phyloP scores from a whole-genome alignment of 371 early-diverging fungal species.

The Rhizopus delemar region DNA sequence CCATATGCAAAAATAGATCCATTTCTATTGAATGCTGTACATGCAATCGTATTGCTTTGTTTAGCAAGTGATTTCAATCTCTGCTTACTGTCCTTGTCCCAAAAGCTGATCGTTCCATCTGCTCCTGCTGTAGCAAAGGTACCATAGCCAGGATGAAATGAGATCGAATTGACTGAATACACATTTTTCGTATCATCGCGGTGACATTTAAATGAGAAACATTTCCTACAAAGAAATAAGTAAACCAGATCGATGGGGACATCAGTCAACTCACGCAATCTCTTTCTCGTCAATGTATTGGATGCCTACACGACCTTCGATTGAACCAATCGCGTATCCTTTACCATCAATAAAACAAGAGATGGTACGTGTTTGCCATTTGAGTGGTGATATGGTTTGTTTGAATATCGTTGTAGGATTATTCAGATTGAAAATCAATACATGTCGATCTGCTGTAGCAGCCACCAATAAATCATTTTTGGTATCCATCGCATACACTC shows the following conservation, averaged over 20 bases:
- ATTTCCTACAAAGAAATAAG: slow-evolving; percentile 42
- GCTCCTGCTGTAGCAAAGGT: slow-evolving; percentile 90
- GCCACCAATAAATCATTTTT: slow-evolving; percentile 32
- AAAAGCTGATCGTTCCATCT: slow-evolving; percentile 88
- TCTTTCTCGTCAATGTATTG: slow-evolving; percentile 86
- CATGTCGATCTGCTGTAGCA: slow-evolving; percentile 50
- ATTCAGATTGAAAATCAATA: slow-evolving; percentile 77
- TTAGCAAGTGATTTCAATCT: slow-evolving; percentile 69
- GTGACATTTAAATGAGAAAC: slow-evolving; percentile 94
- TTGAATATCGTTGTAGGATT: slow-evolving; percentile 75
- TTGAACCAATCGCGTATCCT: slow-evolving; percentile 87
- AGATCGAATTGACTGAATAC: slow-evolving; percentile 79
- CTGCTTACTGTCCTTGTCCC: slow-evolving; percentile 91
- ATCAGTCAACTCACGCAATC: slow-evolving; percentile 43
- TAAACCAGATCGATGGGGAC: too few species aligned
- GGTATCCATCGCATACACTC: slow-evolving; percentile 89
- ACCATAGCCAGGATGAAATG: slow-evolving; percentile 86
- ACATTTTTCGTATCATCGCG: slow-evolving; percentile 74
- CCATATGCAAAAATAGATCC: slow-evolving; percentile 94
- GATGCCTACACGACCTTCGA: slow-evolving; percentile 91
- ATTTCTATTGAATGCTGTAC: slow-evolving; percentile 80
- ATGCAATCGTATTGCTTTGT: slow-evolving; percentile 69
- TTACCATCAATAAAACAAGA: slow-evolving; percentile 77
- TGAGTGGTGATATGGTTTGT: slow-evolving; percentile 54
- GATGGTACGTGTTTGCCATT: slow-evolving; percentile 82